phyloP scores from a whole-genome alignment of 192 early-diverging fungal genomes.

The Entrophospora sp. region DNA sequence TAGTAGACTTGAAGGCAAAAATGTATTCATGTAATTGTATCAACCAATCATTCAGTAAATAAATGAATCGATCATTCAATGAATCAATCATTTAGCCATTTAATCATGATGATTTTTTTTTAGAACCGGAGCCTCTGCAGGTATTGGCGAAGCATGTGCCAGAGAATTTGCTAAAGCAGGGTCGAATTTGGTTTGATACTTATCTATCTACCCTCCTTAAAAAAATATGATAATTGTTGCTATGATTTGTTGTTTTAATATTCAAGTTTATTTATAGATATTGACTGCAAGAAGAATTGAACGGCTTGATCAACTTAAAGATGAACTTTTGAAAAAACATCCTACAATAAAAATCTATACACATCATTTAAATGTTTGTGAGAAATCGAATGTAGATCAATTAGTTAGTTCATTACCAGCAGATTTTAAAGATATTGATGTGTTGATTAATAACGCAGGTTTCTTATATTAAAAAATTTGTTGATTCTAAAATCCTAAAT shows the following conservation, averaged over 20 bases:
- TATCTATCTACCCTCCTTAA: no score
- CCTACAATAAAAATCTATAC: conserved; percentile 48
- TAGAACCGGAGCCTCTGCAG: conserved; percentile 61
- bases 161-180: conserved; percentile 61
- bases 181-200: conserved; percentile 55
- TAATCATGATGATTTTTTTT: no score
- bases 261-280: conserved; percentile 34
- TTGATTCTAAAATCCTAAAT: no score
- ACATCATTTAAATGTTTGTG: conserved; percentile 65
- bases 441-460: conserved; percentile 87
- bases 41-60: not conserved
- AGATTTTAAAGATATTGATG: conserved; percentile 54
- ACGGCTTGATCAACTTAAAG: conserved; percentile 48
- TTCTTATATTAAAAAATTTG: not conserved
- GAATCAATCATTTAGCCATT: no score
- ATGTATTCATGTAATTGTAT: conserved; percentile 30
- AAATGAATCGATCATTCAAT: not conserved
- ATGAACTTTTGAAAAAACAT: conserved; percentile 35
- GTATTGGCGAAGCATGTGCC: conserved; percentile 64
- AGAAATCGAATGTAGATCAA: conserved; percentile 39
- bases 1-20: conserved; percentile 29
- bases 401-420: conserved; percentile 43
- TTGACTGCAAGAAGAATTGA: conserved; percentile 60
- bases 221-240: no score
- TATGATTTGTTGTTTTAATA: no score